Base-by-base conservation (phyloP, 768 basidiomycete species). In the Lentinula sp. region DNA sequence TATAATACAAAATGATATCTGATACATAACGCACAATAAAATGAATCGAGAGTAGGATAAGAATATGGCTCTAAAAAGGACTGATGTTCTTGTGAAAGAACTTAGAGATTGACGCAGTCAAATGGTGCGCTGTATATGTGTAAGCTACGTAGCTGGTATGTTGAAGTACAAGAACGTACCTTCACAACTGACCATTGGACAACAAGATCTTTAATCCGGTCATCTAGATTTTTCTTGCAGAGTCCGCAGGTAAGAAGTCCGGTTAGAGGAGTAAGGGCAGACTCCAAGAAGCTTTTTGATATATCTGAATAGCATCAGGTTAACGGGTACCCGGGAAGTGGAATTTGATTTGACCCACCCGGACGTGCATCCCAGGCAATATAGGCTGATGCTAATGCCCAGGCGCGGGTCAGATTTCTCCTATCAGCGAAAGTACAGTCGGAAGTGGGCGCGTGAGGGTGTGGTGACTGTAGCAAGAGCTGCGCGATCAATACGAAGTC, bases 321-420 rank as follows among this genome's bases (percentile, higher is more conserved):
- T 15, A 23, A 35, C 9, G 61, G 42, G 59, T 16, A 48, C 18
- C 18, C 39, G 35, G 39, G 11, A 42, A 13, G 53, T 49, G 11
- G n/a, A 48, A 3, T 57, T 40, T 40, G 23, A n/a, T n/a, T 46
- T 0, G 18, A 46, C 80, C 62, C 67, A 91, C 89, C 90, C 65
- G 89, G 88, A 59, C 88, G 78, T 37, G 88, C 87, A 71, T 91
- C 90, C 90, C 90, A 92, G 8, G 87, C 88, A 5, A 93, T 80
- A 73, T 91, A 91, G 9, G 90, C 90, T 1, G 87, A 84, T 23
- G 91, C 90, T 35, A 93, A 73, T 13, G 90, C 88, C 90, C 90
- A 93, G 8, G 90, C 90, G 48, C 90, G 75, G 9, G 88, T 88
- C 43, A 93, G 68, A 68, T 83, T 89, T 74, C 90, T 91, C 74